Conservation (phyloP, 352 stramenopile genomes). For the Phytopythium oedochilum region DNA sequence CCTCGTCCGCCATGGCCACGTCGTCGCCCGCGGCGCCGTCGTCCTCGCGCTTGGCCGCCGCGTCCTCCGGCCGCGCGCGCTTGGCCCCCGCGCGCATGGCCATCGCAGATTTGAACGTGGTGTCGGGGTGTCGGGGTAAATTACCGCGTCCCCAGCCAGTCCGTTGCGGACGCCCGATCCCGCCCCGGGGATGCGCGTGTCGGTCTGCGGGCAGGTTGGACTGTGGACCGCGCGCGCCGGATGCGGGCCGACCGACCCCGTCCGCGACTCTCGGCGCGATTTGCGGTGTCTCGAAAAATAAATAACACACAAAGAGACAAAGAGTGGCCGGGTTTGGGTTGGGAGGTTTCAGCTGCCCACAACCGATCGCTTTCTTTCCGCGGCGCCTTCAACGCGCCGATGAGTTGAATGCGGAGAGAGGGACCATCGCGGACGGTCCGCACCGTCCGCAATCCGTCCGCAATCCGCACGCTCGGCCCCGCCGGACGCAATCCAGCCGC, state of each 20-base stretch:
- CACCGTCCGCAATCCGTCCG: no score
- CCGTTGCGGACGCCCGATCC: no score
- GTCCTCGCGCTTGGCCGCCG: neutral
- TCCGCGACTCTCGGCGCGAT: no score
- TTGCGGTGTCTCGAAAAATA: no score
- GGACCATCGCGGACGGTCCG: neutral
- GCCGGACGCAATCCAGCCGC: neutral
- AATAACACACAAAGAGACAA: no score
- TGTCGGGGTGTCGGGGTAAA: no score
- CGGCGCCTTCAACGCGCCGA: no score
- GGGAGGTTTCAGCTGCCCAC: no score
- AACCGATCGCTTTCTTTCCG: no score
- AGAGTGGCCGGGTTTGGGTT: no score
- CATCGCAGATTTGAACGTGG: slow-evolving; percentile 1
- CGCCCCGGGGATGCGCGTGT: no score
- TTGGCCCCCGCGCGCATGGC: slow-evolving; percentile 12
- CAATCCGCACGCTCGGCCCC: neutral
- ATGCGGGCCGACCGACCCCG: neutral
- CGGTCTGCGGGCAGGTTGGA: neutral
- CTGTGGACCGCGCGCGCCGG: neutral
- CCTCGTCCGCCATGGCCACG: slow-evolving; percentile 13
- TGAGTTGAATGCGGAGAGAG: neutral
- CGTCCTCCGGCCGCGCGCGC: slow-evolving; percentile 7
- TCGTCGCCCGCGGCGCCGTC: slow-evolving; percentile 6
- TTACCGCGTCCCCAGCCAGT: no score